phyloP scores from a whole-genome alignment of 768 basidiomycete species.

The Paxillus involutus region DNA sequence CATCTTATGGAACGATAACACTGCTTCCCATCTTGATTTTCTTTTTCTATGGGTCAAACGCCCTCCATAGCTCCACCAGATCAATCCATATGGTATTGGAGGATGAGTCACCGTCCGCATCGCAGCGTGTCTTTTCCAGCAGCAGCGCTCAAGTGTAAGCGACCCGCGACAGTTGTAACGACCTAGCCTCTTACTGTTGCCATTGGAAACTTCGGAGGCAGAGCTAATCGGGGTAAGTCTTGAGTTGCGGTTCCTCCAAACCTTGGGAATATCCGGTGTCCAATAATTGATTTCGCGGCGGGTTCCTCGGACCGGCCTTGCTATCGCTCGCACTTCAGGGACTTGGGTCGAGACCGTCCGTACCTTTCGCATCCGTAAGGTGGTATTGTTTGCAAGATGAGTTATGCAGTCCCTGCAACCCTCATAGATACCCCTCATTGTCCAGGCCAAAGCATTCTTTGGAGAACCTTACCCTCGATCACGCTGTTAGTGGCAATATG shows the following conservation, averaged over 20 bases:
- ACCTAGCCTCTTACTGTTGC: background rate
- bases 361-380: background rate
- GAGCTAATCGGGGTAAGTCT: background rate
- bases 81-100: background rate
- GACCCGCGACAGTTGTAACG: background rate
- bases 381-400: background rate
- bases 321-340: background rate
- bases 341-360: background rate
- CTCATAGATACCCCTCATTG: background rate
- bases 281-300: background rate
- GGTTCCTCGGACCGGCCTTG: conserved; percentile 4
- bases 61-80: background rate
- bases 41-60: background rate
- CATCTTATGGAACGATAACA: background rate
- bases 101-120: background rate
- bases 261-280: conserved; percentile 6
- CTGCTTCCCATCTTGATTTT: background rate
- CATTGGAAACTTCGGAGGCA: background rate
- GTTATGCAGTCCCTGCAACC: background rate
- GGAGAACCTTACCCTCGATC: conserved; percentile 15
- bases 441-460: conserved; percentile 4
- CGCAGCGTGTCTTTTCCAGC: background rate
- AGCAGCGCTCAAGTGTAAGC: background rate
- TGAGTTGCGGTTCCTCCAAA: background rate
- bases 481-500: conserved; percentile 3